Evolutionary conservation across 2,329 filamentous ascomycete genomes (phyloP), one percentile per base, ranked within the genome.

Genomic region (Teratosphaeria zuluensis): DNA sequence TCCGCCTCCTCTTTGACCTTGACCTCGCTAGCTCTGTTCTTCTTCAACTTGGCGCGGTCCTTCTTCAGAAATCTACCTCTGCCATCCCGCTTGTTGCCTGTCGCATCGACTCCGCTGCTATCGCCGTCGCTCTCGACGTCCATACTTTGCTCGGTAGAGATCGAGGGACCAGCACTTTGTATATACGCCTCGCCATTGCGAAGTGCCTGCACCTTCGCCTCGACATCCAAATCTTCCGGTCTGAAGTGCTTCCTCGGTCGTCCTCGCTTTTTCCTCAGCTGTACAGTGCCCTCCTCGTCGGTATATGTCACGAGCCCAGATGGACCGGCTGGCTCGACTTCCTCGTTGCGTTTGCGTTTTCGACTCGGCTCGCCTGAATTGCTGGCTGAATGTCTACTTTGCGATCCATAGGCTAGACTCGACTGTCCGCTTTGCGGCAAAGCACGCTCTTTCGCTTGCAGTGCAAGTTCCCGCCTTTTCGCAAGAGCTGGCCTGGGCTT

Each of bases 161-260:
- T 19, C n/a, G 42, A 19, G 11, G 42, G n/a, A 19, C 42, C 42
- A 1, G n/a, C 19, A 11, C 42, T 21, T n/a, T 19, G 42, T 48
- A 16, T 48, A 2, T 6, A 9, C 16, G 28, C 32, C 16, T 53
- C 32, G 12, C 38, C 32, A 12, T 24, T 21, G 12, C 32, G 52
- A 16, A 53, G 31, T 16, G 28, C 53, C 31, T 58, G 30, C 53
- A 59, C 28, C 8, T 12, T 21, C 53, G 56, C 54, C 28, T 61
- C 32, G 19, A 55, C 52, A 46, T 55, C 28, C 52, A 56, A n/a
- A 51, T 57, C 51, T 28, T 55, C 52, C 11, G 55, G 59, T 11
- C 58, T 51, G n/a, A 38, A 56, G 19, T 57, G 48, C 52, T 62
- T 62, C 46, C 59, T 42, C 9, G 61, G 61, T 31, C 61, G 56